Conservation (phyloP, 2,329 filamentous ascomycete species). For the Colletotrichum lindemuthianum region DNA sequence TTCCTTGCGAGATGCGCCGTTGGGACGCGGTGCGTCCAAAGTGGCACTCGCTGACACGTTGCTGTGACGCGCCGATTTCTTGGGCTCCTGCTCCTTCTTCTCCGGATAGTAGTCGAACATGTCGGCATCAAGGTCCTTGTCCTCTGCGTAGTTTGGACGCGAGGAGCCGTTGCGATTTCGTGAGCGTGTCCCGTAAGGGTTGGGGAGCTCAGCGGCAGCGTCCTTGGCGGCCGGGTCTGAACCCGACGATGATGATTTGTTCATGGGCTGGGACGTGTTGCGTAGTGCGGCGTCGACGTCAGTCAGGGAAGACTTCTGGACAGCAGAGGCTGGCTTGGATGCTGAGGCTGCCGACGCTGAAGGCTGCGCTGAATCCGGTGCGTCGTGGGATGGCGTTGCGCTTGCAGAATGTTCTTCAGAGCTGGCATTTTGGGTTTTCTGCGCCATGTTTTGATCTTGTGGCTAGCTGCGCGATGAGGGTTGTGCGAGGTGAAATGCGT, state of each 20-base stretch:
- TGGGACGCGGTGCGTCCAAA: slow-evolving; percentile 45
- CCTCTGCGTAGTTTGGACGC: slow-evolving; percentile 95
- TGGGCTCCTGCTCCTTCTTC: slow-evolving; percentile 65
- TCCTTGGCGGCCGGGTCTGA: slow-evolving; percentile 61
- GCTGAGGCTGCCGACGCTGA: slow-evolving; percentile 23
- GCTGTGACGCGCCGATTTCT: slow-evolving; percentile 65
- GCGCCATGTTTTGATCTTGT: slow-evolving; percentile 31
- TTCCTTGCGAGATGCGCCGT: slow-evolving; percentile 52
- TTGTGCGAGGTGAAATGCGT: slow-evolving; percentile 13
- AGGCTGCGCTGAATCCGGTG: slow-evolving; percentile 35
- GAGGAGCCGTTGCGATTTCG: slow-evolving; percentile 84
- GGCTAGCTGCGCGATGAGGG: slow-evolving; percentile 27
- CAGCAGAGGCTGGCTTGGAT: slow-evolving; percentile 27
- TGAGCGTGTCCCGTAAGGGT: slow-evolving; percentile 91
- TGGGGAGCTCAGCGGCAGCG: slow-evolving; percentile 61
- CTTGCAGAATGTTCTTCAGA: slow-evolving; percentile 36
- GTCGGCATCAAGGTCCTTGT: slow-evolving; percentile 89
- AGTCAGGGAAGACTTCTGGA: slow-evolving; percentile 44
- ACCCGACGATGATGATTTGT: slow-evolving; percentile 56
- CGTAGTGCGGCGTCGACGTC: slow-evolving; percentile 45
- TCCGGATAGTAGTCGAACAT: slow-evolving; percentile 74
- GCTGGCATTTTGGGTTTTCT: slow-evolving; percentile 33
- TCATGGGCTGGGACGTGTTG: slow-evolving; percentile 56
- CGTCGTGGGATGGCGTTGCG: slow-evolving; percentile 34
- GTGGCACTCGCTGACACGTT: slow-evolving; percentile 51